Evolutionary conservation across 257 asterid species (phyloP).

Genomic region (Solanum chilense): DNA sequence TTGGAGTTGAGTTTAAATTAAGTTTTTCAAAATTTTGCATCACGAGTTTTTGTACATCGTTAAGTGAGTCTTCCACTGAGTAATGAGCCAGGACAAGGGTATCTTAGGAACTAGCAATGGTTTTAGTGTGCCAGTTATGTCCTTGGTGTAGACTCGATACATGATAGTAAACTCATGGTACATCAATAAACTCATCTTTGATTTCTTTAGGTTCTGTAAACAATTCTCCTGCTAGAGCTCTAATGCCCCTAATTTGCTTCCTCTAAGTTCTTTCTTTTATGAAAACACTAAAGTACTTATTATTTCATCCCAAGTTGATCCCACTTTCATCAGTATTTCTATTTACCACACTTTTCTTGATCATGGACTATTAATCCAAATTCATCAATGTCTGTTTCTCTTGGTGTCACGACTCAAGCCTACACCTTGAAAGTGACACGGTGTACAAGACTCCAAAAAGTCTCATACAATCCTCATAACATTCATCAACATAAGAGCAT

Average conservation of each 20-base stretch:
- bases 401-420: too few species aligned
- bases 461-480: too few species aligned
- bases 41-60: neutral
- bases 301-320: neutral
- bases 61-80: neutral
- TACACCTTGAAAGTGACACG: too few species aligned
- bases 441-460: too few species aligned
- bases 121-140: neutral
- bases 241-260: neutral
- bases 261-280: neutral
- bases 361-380: neutral
- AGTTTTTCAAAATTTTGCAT: neutral
- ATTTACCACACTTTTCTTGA: neutral
- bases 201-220: too few species aligned
- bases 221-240: neutral
- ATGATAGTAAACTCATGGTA: neutral
- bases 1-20: neutral
- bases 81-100: neutral
- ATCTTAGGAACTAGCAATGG: too few species aligned
- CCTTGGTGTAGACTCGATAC: accelerated
- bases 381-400: neutral
- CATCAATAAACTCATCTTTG: neutral
- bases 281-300: neutral
- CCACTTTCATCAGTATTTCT: neutral
- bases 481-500: too few species aligned